Base-by-base conservation (phyloP, 225 moss, liverwort and hornwort species). In the Asterella californica region DNA sequence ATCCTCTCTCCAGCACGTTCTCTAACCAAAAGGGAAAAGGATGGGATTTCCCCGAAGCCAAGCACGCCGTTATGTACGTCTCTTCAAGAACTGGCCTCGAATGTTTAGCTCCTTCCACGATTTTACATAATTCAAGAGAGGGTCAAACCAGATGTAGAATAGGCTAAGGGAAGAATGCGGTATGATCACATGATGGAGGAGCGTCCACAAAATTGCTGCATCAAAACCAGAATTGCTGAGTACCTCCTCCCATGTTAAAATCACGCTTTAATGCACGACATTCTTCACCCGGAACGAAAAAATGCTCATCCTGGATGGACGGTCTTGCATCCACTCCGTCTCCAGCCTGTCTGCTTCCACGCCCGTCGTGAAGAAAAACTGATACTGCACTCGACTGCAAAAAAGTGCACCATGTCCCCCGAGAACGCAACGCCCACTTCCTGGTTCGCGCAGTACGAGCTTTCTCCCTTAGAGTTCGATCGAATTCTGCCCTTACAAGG, bases 1-100 rank as follows among this genome's bases (percentile, higher is more conserved):
- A 78, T 78, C 78, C 78, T 78, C 66, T 49, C 67, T 76, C 76
- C 29, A 76, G 76, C 76, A 76, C 60, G 76, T 76, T n/a, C 50
- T 50, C 75, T 9, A 52, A 33, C 75, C 52, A 75, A 65, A 9
- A 34, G 10, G 2, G 11, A 18, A 65, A 32, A 38, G 21, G 69
- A 24, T 37, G 24, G 22, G 42, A 2, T n/a, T 22, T 10, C 38
- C 42, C 37, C 69, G 11, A 21, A 67, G 4, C 61, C 34, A 36
- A 14, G 18, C 36, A 2, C 67, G 34, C 67, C 9, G 18, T 33
- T 0, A 67, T 36, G 30, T 61, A 27, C n/a, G 19, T 61, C 33
- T 27, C 34, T 34, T n/a, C n/a, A 33, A 67, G 34, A n/a, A n/a
- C n/a, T 42, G 69, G 42, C 38, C 18, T 15, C 4, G 19, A 70